A percentile compares a stretch with the other conserved stretches of the same genome.
Conservation (phyloP, 495 filamentous ascomycete species). For the Neurospora sp. region DNA sequence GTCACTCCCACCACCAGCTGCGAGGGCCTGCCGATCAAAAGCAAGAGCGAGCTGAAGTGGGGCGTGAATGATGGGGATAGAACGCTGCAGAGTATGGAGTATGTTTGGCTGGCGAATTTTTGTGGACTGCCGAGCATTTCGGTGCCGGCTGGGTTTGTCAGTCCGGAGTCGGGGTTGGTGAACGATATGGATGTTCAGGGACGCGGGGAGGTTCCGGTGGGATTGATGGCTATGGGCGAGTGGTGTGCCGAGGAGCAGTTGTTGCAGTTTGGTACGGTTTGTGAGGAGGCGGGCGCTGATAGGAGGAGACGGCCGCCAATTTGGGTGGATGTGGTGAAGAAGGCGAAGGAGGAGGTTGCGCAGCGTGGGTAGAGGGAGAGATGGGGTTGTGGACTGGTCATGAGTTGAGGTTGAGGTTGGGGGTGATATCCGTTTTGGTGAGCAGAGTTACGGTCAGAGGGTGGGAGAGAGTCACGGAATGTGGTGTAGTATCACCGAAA, state of each 20-base stretch:
- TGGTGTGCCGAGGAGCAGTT: constrained; percentile 70
- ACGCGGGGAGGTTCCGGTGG: constrained; percentile 52
- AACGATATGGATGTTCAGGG: constrained; percentile 19
- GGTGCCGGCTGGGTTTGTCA: constrained; percentile 59
- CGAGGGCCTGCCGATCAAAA: constrained; percentile 54
- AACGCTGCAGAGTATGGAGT: constrained; percentile 70
- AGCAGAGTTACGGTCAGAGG: background rate
- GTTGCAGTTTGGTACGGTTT: constrained; percentile 57
- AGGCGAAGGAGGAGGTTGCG: constrained; percentile 1
- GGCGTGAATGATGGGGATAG: constrained; percentile 63
- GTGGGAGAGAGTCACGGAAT: background rate
- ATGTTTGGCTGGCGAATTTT: constrained; percentile 79
- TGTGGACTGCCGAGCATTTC: constrained; percentile 61
- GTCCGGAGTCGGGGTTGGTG: constrained; percentile 14
- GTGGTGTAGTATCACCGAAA: background rate
- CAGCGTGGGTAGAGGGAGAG: background rate
- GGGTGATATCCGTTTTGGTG: background rate
- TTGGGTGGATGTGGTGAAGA: constrained; percentile 26
- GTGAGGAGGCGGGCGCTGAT: constrained; percentile 34
- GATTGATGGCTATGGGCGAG: constrained; percentile 73
- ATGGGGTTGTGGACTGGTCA: background rate
- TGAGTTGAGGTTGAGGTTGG: background rate
- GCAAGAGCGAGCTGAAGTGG: constrained; percentile 42
- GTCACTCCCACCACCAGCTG: constrained; percentile 67
- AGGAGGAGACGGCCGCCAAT: constrained; percentile 11